Base-by-base conservation (phyloP, 129 eudicot genomes). In the Smallanthus sonchifolius region DNA sequence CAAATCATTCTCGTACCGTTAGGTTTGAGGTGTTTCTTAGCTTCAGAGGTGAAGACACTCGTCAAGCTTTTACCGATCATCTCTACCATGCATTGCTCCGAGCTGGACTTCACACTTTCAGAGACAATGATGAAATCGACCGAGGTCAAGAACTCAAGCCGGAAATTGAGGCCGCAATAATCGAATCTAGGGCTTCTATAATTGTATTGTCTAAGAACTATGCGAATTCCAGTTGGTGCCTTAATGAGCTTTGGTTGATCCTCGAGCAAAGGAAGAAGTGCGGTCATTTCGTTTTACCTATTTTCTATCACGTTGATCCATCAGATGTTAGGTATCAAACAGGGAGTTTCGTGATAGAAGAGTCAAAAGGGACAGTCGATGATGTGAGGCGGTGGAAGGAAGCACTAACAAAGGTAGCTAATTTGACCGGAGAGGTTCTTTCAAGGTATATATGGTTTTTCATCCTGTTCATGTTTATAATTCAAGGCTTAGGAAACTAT, bases 251-350 rank as follows among this genome's bases (percentile, higher is more conserved):
- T 44, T 30, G 42, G 35, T 45, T 74, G 70, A 74, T 74, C 36
- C 69, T 74, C 9, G 70, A 73, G 45, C 70, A 32, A 16, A 60
- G 47, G 49, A 10, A 14, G 17, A 43, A 73, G 44, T 32, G 9
- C 70, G 16, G 34, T 61, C 24, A 61, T 43, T 74, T 60, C 7
- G 61, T 74, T 43, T 14, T 74, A 16, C 78, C 70, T 0, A 34
- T 74, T 30, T 74, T 74, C 16, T 74, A 74, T 74, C 61, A 61
- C 10, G 78, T 74, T 6, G 37, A 74, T 32, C 78, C 78, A 1
- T 61, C 69, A 0, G 35, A 61, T 61, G 78, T 74, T 2, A 61
- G 78, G 45, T 61, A 45, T 3, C 70, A 74, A 60, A 32, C 19
- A n/a, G 6, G 16, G 10, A 44, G 61, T 10, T 74, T 74, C 16